Conservation (phyloP, 2,329 filamentous ascomycete genomes). For the Ophiocordyceps camponoti-saundersi region DNA sequence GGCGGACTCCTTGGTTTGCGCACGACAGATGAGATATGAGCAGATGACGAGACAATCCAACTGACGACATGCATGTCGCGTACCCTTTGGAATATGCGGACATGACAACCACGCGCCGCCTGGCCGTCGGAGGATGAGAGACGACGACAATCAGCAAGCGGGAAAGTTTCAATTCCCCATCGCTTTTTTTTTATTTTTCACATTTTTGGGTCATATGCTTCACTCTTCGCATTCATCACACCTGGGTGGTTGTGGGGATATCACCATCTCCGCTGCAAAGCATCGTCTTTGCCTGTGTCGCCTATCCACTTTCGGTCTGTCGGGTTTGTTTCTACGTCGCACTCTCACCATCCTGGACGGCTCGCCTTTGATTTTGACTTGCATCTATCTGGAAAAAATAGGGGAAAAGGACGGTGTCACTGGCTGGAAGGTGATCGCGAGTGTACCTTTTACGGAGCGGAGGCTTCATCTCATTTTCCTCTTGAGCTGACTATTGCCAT, state of each 20-base stretch:
- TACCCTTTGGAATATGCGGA: background rate
- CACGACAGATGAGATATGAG: constrained; percentile 1
- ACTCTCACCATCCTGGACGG: background rate
- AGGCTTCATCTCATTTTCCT: too few species aligned
- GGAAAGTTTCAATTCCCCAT: background rate
- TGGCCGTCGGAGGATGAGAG: background rate
- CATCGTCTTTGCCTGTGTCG: background rate
- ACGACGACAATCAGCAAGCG: constrained; percentile 2
- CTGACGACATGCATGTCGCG: background rate
- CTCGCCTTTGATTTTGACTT: background rate
- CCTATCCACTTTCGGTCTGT: background rate
- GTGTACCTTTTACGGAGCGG: too few species aligned
- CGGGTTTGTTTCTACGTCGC: background rate
- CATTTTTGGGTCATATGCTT: background rate
- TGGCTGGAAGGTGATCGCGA: too few species aligned
- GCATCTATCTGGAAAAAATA: background rate
- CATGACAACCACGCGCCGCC: background rate
- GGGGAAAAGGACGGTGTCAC: too few species aligned
- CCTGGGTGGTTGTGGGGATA: background rate
- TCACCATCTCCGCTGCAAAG: background rate
- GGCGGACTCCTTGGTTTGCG: background rate
- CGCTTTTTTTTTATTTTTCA: background rate
- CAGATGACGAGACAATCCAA: background rate
- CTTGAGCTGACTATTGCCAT: too few species aligned
- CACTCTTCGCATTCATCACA: background rate